Evolutionary conservation across 768 basidiomycete species (phyloP).

Genomic region (Agaricus blazei): DNA sequence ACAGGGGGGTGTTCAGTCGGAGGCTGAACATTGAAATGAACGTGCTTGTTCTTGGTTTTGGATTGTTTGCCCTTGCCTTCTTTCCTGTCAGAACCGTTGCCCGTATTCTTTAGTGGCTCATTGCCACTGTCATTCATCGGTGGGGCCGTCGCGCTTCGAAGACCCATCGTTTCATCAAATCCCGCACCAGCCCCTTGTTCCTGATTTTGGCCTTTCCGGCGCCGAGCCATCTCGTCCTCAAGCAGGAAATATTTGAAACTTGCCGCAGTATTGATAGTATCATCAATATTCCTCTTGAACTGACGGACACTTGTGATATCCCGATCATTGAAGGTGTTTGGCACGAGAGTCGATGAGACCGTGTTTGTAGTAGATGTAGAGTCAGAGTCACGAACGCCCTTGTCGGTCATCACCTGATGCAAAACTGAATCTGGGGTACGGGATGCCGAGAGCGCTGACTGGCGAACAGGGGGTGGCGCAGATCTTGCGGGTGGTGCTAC

Average conservation of each 20-base stretch:
- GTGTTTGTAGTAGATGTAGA: constrained; percentile 25
- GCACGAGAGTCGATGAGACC: constrained; percentile 29
- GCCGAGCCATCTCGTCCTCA: constrained; percentile 38
- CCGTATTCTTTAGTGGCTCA: constrained; percentile 13
- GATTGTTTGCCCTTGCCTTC: constrained; percentile 13
- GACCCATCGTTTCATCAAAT: constrained; percentile 13
- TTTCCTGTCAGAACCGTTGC: constrained; percentile 15
- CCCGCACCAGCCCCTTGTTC: constrained; percentile 9
- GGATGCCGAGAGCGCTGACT: constrained; percentile 70
- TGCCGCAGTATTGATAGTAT: constrained; percentile 36
- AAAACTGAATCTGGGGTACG: constrained; percentile 50
- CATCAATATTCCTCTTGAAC: constrained; percentile 33
- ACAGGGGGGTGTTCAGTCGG: constrained; percentile 30
- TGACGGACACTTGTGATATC: constrained; percentile 35
- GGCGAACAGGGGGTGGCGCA: constrained; percentile 32
- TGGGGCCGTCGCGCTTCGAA: constrained; percentile 18
- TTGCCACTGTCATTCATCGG: constrained; percentile 12
- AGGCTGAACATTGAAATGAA: constrained; percentile 68
- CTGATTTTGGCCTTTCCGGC: constrained; percentile 14
- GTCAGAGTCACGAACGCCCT: constrained; percentile 14
- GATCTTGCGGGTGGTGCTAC: constrained; percentile 30
- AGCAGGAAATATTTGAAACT: constrained; percentile 42
- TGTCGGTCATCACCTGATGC: constrained; percentile 40
- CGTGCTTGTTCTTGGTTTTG: constrained; percentile 55
- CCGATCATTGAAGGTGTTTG: constrained; percentile 16